Evolutionary conservation across 139 green algal species (phyloP).

Genomic region (Ettlia oleoabundans): DNA sequence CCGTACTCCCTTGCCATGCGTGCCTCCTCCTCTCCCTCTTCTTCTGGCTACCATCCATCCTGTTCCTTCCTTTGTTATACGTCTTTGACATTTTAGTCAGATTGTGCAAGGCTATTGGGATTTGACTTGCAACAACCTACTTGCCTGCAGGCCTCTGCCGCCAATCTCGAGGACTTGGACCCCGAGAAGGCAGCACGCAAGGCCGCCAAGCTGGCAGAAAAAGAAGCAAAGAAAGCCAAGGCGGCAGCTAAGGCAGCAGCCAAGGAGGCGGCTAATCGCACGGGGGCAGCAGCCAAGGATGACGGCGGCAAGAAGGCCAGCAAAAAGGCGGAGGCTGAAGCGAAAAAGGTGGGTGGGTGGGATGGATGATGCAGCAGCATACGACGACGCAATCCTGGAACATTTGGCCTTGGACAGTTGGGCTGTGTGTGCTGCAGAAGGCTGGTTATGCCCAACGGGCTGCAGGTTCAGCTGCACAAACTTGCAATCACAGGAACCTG

Average conservation of each 20-base stretch:
- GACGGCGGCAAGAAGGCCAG: conserved; percentile 73
- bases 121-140: neutral
- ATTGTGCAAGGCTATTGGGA: no score
- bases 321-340: conserved; percentile 81
- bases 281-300: conserved; percentile 27
- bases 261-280: conserved; percentile 16
- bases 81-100: no score
- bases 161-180: conserved; percentile 54
- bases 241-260: conserved; percentile 67
- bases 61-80: no score
- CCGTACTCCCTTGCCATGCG: no score
- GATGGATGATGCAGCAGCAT: neutral
- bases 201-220: conserved; percentile 83
- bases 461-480: no score
- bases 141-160: conserved; percentile 1
- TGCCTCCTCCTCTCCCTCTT: no score
- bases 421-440: no score
- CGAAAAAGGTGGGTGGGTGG: conserved; percentile 69
- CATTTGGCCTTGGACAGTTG: no score
- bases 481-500: no score
- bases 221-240: conserved; percentile 70
- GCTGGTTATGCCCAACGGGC: no score
- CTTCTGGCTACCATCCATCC: no score
- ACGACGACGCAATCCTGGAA: no score
- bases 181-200: conserved; percentile 83